A percentile compares a stretch with the other conserved stretches of the same genome.
Conservation (phyloP, 2,329 filamentous ascomycete genomes). For the Hypoxylon sp. region DNA sequence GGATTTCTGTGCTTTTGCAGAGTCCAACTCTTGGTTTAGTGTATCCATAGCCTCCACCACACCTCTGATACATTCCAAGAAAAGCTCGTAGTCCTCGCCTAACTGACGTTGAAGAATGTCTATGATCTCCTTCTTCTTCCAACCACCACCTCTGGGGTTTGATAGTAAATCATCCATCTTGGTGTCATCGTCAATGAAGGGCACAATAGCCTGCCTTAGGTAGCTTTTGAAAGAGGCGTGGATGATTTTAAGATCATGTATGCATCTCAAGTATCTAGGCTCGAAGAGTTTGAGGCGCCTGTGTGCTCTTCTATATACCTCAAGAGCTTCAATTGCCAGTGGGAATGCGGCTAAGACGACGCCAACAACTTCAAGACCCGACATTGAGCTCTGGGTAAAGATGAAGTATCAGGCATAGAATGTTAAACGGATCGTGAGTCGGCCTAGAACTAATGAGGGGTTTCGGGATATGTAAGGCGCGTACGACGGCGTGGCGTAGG, state of each 20-base stretch:
- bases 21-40: constrained; percentile 37
- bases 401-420: not conserved
- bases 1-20: constrained; percentile 13
- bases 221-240: constrained; percentile 25
- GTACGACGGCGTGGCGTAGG: not conserved
- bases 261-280: constrained; percentile 26
- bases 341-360: constrained; percentile 38
- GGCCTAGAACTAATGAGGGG: not conserved
- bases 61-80: constrained; percentile 23
- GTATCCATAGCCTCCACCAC: constrained; percentile 27
- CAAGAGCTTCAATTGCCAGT: constrained; percentile 32
- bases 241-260: constrained; percentile 28
- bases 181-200: constrained; percentile 35
- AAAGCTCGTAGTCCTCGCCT: constrained; percentile 29
- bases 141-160: constrained; percentile 31
- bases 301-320: constrained; percentile 32
- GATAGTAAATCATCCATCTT: constrained; percentile 29
- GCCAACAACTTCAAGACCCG: constrained; percentile 38
- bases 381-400: constrained; percentile 24
- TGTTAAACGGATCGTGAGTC: not conserved
- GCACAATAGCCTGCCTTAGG: constrained; percentile 36
- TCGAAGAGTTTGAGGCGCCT: constrained; percentile 29
- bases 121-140: constrained; percentile 30
- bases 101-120: constrained; percentile 28
- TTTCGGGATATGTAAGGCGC: not conserved